A percentile compares a stretch with the other conserved stretches of the same genome.
These are phyloP conservation scores for Serendipita vermifera DNA, from an alignment of 768 basidiomycete genomes.

Conservation along the genomic window DNA sequence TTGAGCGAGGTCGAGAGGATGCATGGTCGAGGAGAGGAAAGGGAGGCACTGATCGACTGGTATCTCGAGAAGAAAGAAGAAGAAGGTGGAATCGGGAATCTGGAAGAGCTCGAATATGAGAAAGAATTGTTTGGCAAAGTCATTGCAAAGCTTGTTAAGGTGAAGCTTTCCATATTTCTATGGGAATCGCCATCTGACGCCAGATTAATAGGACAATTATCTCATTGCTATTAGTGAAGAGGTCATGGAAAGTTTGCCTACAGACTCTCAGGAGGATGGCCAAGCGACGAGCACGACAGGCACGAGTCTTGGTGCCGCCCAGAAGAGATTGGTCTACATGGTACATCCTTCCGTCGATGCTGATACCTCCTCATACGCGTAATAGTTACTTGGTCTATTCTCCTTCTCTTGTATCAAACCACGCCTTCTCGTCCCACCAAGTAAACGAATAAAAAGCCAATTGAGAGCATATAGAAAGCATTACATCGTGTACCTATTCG, in stretches of 20 bases:
- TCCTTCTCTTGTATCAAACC: too few species aligned
- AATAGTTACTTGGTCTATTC: not conserved
- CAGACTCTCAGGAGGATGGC: constrained; percentile 46
- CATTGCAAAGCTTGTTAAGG: constrained; percentile 82
- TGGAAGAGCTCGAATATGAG: constrained; percentile 83
- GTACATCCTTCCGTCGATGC: constrained; percentile 81
- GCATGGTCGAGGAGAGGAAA: constrained; percentile 63
- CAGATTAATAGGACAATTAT: constrained; percentile 53
- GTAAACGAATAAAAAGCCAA: too few species aligned
- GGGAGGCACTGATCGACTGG: constrained; percentile 92
- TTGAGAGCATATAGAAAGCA: too few species aligned
- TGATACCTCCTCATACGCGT: constrained; percentile 28
- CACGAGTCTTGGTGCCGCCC: constrained; percentile 24
- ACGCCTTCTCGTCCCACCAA: too few species aligned
- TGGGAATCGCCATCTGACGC: not conserved
- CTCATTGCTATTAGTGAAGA: constrained; percentile 75
- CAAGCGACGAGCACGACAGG: constrained; percentile 37
- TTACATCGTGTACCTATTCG: too few species aligned
- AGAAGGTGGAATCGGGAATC: constrained; percentile 48
- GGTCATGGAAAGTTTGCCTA: constrained; percentile 57
- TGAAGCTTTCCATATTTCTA: constrained; percentile 24
- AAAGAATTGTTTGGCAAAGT: constrained; percentile 84
- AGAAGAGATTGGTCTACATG: constrained; percentile 70
- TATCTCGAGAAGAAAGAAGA: constrained; percentile 84
- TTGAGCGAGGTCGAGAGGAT: constrained; percentile 63